phyloP scores from a whole-genome alignment of 441 rosid species.

The Gossypium trilobum region DNA sequence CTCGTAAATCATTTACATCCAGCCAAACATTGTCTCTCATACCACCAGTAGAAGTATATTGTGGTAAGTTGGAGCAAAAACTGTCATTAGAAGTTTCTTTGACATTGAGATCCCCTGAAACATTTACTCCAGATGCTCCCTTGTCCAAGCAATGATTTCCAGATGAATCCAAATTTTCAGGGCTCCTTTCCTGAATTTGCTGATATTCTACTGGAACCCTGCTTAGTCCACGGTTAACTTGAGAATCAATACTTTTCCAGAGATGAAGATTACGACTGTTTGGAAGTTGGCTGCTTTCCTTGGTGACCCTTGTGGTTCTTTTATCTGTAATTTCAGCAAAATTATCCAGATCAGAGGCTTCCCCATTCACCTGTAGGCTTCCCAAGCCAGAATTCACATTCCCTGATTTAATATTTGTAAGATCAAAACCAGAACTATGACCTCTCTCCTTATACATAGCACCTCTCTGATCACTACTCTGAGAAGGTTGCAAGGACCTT shows the following conservation, averaged over 20 bases:
- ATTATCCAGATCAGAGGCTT: constrained; percentile 24
- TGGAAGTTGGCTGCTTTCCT: constrained; percentile 29
- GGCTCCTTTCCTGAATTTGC: constrained; percentile 29
- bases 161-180: constrained; percentile 37
- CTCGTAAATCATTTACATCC: constrained; percentile 39
- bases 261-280: constrained; percentile 28
- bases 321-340: constrained; percentile 28
- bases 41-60: constrained; percentile 24
- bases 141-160: constrained; percentile 31
- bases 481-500: constrained; percentile 28
- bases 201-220: constrained; percentile 23
- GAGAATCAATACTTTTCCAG: constrained; percentile 34
- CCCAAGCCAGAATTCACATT: constrained; percentile 22
- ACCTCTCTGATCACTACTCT: constrained; percentile 19
- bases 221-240: constrained; percentile 18
- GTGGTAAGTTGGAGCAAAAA: constrained; percentile 28
- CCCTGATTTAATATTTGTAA: constrained; percentile 27
- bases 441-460: constrained; percentile 26
- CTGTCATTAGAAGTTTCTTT: constrained; percentile 34
- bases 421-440: constrained; percentile 34
- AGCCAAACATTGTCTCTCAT: constrained; percentile 33
- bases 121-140: constrained; percentile 25
- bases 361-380: constrained; percentile 22
- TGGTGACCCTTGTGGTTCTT: constrained; percentile 27
- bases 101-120: constrained; percentile 20